Conservation (phyloP, 208 protist species). For the Wallacemonas collosoma region DNA sequence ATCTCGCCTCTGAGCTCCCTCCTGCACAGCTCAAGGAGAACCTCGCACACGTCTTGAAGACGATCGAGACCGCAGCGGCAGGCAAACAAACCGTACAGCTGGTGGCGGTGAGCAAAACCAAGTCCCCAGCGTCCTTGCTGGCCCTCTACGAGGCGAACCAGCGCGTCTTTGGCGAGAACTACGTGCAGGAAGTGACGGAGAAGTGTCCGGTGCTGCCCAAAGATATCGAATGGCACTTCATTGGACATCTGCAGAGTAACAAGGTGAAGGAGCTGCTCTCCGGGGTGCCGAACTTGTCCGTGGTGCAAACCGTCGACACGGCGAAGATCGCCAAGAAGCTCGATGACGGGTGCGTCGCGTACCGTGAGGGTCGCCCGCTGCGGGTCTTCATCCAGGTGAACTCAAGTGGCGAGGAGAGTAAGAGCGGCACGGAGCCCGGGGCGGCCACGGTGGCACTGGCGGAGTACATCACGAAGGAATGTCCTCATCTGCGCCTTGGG, state of each 20-base stretch:
- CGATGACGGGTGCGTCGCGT: conserved; percentile 65
- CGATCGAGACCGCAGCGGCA: conserved; percentile 34
- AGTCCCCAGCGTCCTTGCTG: conserved; percentile 67
- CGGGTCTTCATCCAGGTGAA: conserved; percentile 95
- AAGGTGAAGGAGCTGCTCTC: conserved; percentile 92
- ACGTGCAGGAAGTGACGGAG: conserved; percentile 94
- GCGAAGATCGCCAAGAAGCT: conserved; percentile 91
- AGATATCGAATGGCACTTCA: conserved; percentile 97
- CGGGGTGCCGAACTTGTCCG: conserved; percentile 50
- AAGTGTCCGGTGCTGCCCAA: conserved; percentile 81
- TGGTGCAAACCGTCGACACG: conserved; percentile 94
- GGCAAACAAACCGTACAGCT: conserved; percentile 46
- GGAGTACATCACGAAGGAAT: conserved; percentile 67
- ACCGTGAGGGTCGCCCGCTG: conserved; percentile 61
- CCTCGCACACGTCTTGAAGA: conserved; percentile 38
- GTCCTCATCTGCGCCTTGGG: conserved; percentile 74
- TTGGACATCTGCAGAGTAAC: conserved; percentile 98
- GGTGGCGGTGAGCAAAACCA: conserved; percentile 84
- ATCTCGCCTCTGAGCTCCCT: conserved; percentile 61
- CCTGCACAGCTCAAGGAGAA: conserved; percentile 55
- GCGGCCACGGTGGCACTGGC: conserved; percentile 73
- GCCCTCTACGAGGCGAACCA: conserved; percentile 65
- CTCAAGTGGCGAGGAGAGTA: conserved; percentile 93
- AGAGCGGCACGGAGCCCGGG: conserved; percentile 85
- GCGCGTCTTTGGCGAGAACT: conserved; percentile 96